Conservation (phyloP, 148 eudicot species). For the Linanthus parryae region DNA sequence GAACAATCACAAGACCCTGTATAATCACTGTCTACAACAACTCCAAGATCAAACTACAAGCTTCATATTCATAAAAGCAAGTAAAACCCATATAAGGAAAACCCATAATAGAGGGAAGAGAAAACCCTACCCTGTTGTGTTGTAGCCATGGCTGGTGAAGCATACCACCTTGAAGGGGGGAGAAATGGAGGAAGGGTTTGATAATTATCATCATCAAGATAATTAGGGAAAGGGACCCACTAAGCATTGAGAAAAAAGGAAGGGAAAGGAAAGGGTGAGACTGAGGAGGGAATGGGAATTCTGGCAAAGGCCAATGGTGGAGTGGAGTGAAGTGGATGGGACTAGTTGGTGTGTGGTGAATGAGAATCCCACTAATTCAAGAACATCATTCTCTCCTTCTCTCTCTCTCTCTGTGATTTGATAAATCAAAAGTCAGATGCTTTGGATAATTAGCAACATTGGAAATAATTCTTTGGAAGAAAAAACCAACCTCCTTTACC, state of each 20-base stretch:
- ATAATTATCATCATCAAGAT: conserved; percentile 26
- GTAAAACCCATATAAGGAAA: too few species aligned
- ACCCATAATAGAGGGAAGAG: not conserved
- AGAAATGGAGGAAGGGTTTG: conserved; percentile 20
- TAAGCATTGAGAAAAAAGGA: conserved; percentile 21
- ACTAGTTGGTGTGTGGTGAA: conserved; percentile 36
- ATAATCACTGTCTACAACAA: too few species aligned
- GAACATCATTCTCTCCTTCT: conserved; percentile 14
- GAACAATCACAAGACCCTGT: too few species aligned
- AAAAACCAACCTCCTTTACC: too few species aligned
- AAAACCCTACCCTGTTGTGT: conserved; percentile 32
- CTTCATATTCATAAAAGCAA: too few species aligned
- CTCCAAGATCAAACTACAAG: too few species aligned
- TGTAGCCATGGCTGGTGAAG: conserved; percentile 33
- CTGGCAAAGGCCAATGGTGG: conserved; percentile 13
- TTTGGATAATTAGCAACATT: too few species aligned
- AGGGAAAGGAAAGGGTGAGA: not conserved
- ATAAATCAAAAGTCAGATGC: conserved; percentile 10
- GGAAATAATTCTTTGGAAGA: too few species aligned
- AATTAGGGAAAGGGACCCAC: conserved; percentile 51
- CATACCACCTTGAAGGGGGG: conserved; percentile 19
- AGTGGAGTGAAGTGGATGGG: conserved; percentile 21
- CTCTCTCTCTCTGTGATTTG: conserved; percentile 25
- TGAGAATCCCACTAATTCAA: conserved; percentile 59
- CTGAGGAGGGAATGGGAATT: conserved; percentile 11